These are phyloP conservation scores for Pseudogymnoascus sp. DNA, from an alignment of 2,329 filamentous ascomycete species.

Conservation along the genomic window DNA sequence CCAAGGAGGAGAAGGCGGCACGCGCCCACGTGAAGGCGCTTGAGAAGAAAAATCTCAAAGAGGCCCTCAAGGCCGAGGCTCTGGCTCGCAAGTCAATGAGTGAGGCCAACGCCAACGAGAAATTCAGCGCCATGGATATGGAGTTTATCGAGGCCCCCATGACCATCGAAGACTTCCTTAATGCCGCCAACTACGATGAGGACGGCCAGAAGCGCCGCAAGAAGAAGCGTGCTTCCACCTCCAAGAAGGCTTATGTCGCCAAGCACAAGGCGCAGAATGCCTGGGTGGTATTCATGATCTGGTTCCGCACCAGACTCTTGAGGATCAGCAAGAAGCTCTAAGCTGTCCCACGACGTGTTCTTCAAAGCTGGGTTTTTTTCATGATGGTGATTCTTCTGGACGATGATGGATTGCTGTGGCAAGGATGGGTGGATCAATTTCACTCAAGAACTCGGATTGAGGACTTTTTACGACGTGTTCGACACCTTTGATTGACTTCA, in stretches of 20 bases:
- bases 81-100: background rate
- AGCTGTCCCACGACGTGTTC: background rate
- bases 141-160: background rate
- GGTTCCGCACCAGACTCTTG: conserved; percentile 52
- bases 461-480: background rate
- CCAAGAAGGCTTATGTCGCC: conserved; percentile 12
- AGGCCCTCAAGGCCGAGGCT: conserved; percentile 44
- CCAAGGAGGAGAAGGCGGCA: conserved; percentile 56
- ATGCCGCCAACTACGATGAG: conserved; percentile 17
- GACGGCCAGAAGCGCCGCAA: conserved; percentile 10
- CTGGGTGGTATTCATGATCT: conserved; percentile 57
- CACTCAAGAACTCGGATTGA: background rate
- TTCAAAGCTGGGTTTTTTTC: background rate
- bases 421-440: background rate
- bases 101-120: conserved; percentile 24
- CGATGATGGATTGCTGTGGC: background rate
- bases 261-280: conserved; percentile 55
- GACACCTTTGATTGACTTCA: background rate
- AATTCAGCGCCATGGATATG: conserved; percentile 17
- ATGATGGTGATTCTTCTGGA: background rate
- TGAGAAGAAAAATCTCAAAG: conserved; percentile 51
- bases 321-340: conserved; percentile 29
- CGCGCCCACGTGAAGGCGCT: conserved; percentile 50
- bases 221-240: background rate
- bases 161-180: background rate